Base-by-base conservation (phyloP, 1,284 basidiomycete genomes). In the Melampsora larici-populina region DNA sequence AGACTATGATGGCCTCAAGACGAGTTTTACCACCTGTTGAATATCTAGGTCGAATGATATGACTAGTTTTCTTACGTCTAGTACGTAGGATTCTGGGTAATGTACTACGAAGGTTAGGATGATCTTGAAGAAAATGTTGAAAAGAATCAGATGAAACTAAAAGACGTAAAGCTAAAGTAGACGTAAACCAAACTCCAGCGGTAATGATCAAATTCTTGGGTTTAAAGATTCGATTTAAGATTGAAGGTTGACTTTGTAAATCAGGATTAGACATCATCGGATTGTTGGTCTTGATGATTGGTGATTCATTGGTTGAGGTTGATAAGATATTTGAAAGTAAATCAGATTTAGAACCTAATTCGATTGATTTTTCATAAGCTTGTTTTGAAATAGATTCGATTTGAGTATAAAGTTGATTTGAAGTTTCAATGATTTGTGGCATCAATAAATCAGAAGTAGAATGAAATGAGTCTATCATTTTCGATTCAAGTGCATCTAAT, bases 1-100 rank as follows among this genome's bases (percentile, higher is more conserved):
- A 51, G 51, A 76, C 15, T 8, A 76, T 21, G 65, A 76, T 21
- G 17, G 66, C 51, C n/a, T 76, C 73, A 21, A 55, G 63, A 18
- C 63, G 43, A 1, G 43, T 9, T 15, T 36, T 33, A 9, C 48
- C 18, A 26, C 63, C 62, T 9, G 40, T 21, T 13, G 62, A 36
- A 67, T 74, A 55, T 17, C 46, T n/a, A 21, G 63, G 46, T n/a
- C 46, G 43, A 24, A 29, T 46, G 40, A 46, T 2, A 21, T 6
- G 17, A n/a, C 9, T 51, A 15, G 11, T 64, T 29, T 24, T 46
- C 17, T 26, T 55, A 29, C 63, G 43, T 33, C 26, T 11, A 15
- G 66, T 31, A 1, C 18, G 13, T 18, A 70, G 31, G 6, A 31
- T 60, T 2, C 9, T 3, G 0, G 74, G 74, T 24, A 62, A 48